Percentiles rank a stretch among this genome's conserved stretches.
These are phyloP conservation scores for Paracoccidioides lutzii DNA, from an alignment of 2,329 filamentous ascomycete species.

Conservation along the genomic window DNA sequence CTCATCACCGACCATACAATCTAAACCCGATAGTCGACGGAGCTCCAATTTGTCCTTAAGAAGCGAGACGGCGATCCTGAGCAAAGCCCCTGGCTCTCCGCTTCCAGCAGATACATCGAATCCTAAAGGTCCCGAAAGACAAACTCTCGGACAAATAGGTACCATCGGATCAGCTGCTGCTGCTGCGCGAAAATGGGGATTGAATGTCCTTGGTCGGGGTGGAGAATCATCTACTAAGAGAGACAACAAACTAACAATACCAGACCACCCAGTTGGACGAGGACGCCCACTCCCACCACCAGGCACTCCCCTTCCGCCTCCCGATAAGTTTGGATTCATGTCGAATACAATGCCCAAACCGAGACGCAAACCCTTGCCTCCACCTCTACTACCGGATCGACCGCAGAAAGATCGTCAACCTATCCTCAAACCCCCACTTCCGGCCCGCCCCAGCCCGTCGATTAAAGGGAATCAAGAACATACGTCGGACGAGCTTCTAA, in stretches of 20 bases:
- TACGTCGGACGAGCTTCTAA: conserved; percentile 42
- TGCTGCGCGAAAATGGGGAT: conserved; percentile 49
- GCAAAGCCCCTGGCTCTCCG: not conserved
- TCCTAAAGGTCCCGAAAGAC: conserved; percentile 23
- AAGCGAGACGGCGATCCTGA: not conserved
- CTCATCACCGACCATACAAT: not conserved
- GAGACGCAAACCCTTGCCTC: conserved; percentile 51
- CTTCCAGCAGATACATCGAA: conserved; percentile 16
- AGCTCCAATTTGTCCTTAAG: not conserved
- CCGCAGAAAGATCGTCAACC: conserved; percentile 22
- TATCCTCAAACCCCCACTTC: conserved; percentile 37
- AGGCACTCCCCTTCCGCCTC: conserved; percentile 62
- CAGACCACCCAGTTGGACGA: conserved; percentile 62
- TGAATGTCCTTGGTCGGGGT: conserved; percentile 36
- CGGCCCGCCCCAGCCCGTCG: conserved; percentile 31
- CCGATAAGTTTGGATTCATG: conserved; percentile 45
- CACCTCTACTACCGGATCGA: conserved; percentile 26
- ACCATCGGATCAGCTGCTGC: conserved; percentile 40
- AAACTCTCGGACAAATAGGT: conserved; percentile 20
- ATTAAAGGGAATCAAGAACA: conserved; percentile 21
- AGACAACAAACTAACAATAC: conserved; percentile 33
- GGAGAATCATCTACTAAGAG: conserved; percentile 25
- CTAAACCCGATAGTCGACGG: not conserved
- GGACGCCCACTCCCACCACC: conserved; percentile 72
- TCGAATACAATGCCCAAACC: conserved; percentile 46